phyloP scores from a whole-genome alignment of 192 early-diverging fungal genomes.

The Podila epigama region DNA sequence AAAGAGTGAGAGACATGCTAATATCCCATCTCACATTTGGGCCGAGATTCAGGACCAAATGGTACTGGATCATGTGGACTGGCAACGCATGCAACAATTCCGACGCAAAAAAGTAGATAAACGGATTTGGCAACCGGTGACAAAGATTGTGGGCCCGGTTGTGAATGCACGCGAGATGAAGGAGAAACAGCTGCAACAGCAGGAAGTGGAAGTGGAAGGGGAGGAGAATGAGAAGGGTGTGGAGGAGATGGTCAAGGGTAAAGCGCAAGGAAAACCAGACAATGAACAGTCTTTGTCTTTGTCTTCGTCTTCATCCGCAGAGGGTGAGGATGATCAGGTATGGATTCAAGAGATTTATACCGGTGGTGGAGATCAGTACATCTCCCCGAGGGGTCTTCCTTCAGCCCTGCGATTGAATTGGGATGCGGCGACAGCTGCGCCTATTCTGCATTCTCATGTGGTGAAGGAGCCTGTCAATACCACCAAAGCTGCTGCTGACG shows the following conservation, averaged over 20 bases:
- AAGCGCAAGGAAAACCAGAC: neutral
- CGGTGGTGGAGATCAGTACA: neutral
- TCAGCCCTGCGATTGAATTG: neutral
- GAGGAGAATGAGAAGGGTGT: neutral
- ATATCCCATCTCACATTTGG: conserved; percentile 22
- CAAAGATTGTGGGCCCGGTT: conserved; percentile 8
- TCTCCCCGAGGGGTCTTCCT: neutral
- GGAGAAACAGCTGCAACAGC: neutral
- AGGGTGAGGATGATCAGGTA: no score
- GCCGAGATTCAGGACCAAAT: conserved; percentile 29
- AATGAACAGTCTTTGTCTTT: neutral
- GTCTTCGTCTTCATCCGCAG: no score
- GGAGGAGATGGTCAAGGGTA: neutral
- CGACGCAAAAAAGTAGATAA: neutral
- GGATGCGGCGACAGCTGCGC: neutral
- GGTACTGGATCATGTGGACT: conserved; percentile 24
- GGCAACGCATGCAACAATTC: conserved; percentile 22
- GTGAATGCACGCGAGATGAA: neutral
- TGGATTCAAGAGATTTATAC: conserved; percentile 17
- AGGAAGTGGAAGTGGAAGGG: neutral
- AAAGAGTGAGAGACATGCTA: no score
- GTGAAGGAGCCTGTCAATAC: no score
- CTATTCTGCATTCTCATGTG: neutral
- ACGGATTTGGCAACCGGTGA: conserved; percentile 20
- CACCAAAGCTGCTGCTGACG: no score